Conservation (phyloP, 257 asterid genomes). For the Forsythia viridissima region DNA sequence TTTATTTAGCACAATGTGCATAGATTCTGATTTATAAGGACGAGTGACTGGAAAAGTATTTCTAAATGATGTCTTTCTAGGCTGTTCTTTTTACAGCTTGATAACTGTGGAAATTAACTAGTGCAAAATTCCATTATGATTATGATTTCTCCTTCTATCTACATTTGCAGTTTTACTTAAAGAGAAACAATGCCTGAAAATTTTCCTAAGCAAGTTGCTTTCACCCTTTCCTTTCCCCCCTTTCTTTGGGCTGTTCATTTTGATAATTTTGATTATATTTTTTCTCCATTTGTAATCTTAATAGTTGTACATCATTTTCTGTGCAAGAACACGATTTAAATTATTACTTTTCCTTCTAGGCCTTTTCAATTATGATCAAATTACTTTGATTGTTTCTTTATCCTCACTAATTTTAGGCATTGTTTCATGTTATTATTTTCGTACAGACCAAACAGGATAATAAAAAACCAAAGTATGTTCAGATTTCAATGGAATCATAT, state of each 20-base stretch:
- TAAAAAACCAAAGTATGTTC: slow-evolving; percentile 87
- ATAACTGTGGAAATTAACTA: slow-evolving; percentile 4
- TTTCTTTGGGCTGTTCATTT: neutral
- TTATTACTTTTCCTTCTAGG: neutral
- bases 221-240: neutral
- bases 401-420: neutral
- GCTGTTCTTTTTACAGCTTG: neutral
- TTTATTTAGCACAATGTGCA: neutral
- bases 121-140: neutral
- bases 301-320: neutral
- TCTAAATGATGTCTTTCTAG: neutral
- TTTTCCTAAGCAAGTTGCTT: slow-evolving; percentile 1
- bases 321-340: neutral
- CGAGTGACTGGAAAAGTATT: neutral
- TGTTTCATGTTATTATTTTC: neutral
- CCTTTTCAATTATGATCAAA: neutral
- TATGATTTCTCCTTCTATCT: no score
- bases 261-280: neutral
- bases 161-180: no score
- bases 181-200: neutral
- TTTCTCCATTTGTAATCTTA: neutral
- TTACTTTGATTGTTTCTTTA: neutral
- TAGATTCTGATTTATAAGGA: neutral
- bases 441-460: slow-evolving; percentile 61
- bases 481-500: slow-evolving; percentile 90